Base-by-base conservation (phyloP, 768 basidiomycete genomes). In the Boletus patriciae region DNA sequence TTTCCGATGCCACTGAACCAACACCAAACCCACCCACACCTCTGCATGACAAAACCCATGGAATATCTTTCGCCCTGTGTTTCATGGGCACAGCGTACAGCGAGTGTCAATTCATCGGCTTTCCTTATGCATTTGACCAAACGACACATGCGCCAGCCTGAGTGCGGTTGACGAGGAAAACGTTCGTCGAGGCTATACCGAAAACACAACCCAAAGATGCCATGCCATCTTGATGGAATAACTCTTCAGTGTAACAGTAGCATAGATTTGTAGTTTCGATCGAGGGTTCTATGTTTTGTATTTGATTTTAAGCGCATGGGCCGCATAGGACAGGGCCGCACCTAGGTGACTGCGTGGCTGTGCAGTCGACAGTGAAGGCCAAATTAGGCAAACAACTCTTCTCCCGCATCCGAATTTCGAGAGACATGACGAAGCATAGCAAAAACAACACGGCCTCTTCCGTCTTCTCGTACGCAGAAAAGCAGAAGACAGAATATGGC, bases 381-480 rank as follows among this genome's bases (percentile, higher is more conserved):
- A 31, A 31, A 41, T 40, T 50, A 27, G 27, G 19, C 49, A 12
- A 42, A 19, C 38, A 6, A 23, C 11, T 31, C 11, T 46, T 47
- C 21, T 12, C 25, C n/a, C 10, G 12, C 12, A 33, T 11, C 12
- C 37, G 33, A 43, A 19, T 19, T 21, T 15, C 46, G 9, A 25
- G 15, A 31, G 48, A 46, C 62, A 92, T 92, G 90, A 91, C 90
- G 52, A 92, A 92, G 73, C 90, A 93, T 68, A 89, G 87, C 80
- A 92, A 91, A 74, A 93, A 92, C 69, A 92, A 92, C 64, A 92
- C 91, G 5, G 91, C 90, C 5, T 92, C 90, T 9, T 92, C 90
- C 0, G 89, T 92, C 52, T 93, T 93, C 73, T 92, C 90, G 31
- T 92, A 94, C 64, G 92, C 90, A 7, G 92, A 94, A 69, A 87